Conservation (phyloP, 352 stramenopile genomes). For the Elongisporangium anandrum region DNA sequence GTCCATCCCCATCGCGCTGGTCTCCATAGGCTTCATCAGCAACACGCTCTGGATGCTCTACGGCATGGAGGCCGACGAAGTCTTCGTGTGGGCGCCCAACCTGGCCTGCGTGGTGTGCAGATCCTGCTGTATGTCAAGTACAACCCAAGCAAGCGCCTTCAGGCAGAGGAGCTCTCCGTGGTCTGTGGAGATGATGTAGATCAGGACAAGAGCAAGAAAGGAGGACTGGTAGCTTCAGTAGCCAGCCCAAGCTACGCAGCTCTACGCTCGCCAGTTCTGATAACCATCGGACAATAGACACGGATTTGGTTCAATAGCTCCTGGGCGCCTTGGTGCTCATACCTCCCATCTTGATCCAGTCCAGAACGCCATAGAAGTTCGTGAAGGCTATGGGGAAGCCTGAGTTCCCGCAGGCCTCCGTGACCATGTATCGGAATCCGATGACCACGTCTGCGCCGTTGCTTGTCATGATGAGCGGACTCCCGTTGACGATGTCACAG, state of each 20-base stretch:
- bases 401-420: not conserved
- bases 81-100: slow-evolving; percentile 22
- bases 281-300: too few species aligned
- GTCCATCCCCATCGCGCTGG: slow-evolving; percentile 40
- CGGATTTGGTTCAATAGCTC: too few species aligned
- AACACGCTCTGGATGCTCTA: slow-evolving; percentile 44
- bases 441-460: not conserved
- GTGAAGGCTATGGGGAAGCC: slow-evolving; percentile 2
- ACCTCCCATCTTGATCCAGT: slow-evolving; percentile 1
- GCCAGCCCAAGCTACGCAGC: too few species aligned
- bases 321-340: too few species aligned
- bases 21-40: slow-evolving; percentile 29
- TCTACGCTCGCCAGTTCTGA: too few species aligned
- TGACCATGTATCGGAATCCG: slow-evolving; percentile 2
- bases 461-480: slow-evolving; percentile 4
- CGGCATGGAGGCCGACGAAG: slow-evolving; percentile 19
- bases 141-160: slow-evolving; percentile 22
- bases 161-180: too few species aligned
- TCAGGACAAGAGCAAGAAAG: too few species aligned
- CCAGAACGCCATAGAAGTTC: not conserved
- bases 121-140: slow-evolving; percentile 17
- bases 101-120: slow-evolving; percentile 13
- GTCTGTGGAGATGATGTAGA: too few species aligned
- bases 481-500: not conserved
- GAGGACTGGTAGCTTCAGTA: too few species aligned